phyloP scores from a whole-genome alignment of 441 rosid genomes.

The Erodium trifolium region DNA sequence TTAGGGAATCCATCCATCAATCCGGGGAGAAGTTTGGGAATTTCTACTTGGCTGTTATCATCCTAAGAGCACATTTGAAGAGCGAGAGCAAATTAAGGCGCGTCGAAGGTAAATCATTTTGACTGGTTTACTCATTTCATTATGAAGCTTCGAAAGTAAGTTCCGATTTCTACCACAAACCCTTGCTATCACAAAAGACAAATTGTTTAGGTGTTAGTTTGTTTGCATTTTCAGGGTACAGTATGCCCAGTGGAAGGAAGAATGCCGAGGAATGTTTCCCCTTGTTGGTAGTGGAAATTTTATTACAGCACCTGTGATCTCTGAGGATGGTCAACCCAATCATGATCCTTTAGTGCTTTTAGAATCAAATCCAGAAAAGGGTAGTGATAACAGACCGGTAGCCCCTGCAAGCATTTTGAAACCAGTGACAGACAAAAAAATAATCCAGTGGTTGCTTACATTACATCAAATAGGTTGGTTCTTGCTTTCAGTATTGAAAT shows the following conservation, averaged over 20 bases:
- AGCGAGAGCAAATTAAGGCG: slow-evolving; percentile 62
- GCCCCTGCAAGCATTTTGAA: neutral
- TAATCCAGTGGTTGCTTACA: slow-evolving; percentile 76
- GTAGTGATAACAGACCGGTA: neutral
- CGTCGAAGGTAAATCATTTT: slow-evolving; percentile 47
- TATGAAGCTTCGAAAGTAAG: neutral
- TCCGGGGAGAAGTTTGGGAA: slow-evolving; percentile 99
- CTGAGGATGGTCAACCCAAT: slow-evolving; percentile 73
- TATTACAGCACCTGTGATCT: slow-evolving; percentile 79
- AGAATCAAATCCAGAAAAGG: slow-evolving; percentile 47
- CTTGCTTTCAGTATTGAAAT: slow-evolving; percentile 5
- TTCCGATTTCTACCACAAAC: neutral
- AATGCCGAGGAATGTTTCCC: slow-evolving; percentile 60
- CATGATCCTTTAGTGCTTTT: slow-evolving; percentile 63
- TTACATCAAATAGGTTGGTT: slow-evolving; percentile 88
- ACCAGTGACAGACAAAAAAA: slow-evolving; percentile 45
- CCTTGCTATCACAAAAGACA: neutral
- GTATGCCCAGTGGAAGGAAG: slow-evolving; percentile 71
- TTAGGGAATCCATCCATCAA: slow-evolving; percentile 87
- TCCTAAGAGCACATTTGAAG: slow-evolving; percentile 76
- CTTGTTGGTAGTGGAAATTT: slow-evolving; percentile 76
- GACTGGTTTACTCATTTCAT: slow-evolving; percentile 10
- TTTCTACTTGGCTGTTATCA: slow-evolving; percentile 85
- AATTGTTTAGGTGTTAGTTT: slow-evolving; percentile 12
- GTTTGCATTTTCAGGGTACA: slow-evolving; percentile 40